Conservation (phyloP, 257 asterid genomes). For the Solanum chilense region DNA sequence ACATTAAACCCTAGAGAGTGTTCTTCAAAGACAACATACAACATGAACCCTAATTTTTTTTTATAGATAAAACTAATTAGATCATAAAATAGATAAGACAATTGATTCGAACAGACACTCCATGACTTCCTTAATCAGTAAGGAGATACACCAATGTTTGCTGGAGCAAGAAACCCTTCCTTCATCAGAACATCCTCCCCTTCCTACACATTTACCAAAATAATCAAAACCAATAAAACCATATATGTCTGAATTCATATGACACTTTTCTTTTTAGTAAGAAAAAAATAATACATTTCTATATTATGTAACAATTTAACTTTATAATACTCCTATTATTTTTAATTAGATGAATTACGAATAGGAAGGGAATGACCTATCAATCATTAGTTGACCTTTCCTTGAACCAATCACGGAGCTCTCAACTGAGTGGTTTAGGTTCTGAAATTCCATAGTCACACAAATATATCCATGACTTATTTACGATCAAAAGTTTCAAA, state of each 20-base stretch:
- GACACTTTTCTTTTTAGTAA: not conserved
- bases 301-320: too few species aligned
- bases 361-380: too few species aligned
- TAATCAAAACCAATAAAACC: not conserved
- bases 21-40: conserved; percentile 7
- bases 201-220: conserved; percentile 37
- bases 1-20: not conserved
- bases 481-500: too few species aligned
- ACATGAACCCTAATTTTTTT: not conserved
- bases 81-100: not conserved
- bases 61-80: not conserved
- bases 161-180: conserved; percentile 80
- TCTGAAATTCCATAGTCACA: too few species aligned
- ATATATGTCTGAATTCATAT: not conserved
- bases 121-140: conserved; percentile 22
- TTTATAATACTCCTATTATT: too few species aligned
- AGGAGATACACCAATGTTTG: conserved; percentile 83
- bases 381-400: too few species aligned
- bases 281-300: too few species aligned
- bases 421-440: too few species aligned
- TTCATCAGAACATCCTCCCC: conserved; percentile 86
- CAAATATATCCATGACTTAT: too few species aligned
- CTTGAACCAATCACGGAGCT: too few species aligned
- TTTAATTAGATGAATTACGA: too few species aligned
- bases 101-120: not conserved